A percentile compares a stretch with the other conserved stretches of the same genome.
Evolutionary conservation across 805 yeast species (phyloP).

Genomic region (Myxozyma sirexii): DNA sequence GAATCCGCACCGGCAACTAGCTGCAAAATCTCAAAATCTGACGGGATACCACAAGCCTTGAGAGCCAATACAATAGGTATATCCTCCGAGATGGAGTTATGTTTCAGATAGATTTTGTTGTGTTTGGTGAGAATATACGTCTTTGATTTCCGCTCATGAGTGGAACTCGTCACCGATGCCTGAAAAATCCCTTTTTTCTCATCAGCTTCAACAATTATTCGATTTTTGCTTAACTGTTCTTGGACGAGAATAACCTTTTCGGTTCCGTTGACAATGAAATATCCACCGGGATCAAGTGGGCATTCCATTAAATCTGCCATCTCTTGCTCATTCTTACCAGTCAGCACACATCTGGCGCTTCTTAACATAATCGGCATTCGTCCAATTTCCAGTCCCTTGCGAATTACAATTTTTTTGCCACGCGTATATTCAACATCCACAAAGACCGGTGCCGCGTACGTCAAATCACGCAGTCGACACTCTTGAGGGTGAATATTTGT

Average conservation of each 20-base stretch:
- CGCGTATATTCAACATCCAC: constrained; percentile 97
- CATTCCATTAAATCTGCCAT: constrained; percentile 93
- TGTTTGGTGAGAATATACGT: constrained; percentile 94
- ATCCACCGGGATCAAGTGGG: constrained; percentile 98
- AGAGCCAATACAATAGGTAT: constrained; percentile 89
- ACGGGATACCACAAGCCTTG: constrained; percentile 91
- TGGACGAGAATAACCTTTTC: constrained; percentile 96
- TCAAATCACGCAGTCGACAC: constrained; percentile 92
- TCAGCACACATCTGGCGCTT: constrained; percentile 85
- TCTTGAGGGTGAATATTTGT: constrained; percentile 73
- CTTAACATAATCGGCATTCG: constrained; percentile 99
- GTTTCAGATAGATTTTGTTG: constrained; percentile 85
- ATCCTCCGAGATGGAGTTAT: constrained; percentile 93
- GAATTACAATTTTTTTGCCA: constrained; percentile 88
- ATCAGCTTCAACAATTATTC: constrained; percentile 97
- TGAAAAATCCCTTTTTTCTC: constrained; percentile 92
- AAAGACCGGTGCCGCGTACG: constrained; percentile 93
- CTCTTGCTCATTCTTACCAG: constrained; percentile 71
- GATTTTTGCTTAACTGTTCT: constrained; percentile 93
- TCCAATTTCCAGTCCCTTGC: constrained; percentile 89
- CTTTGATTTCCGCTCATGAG: constrained; percentile 97
- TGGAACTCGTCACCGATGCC: constrained; percentile 96
- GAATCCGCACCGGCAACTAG: constrained; percentile 90
- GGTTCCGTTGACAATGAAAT: constrained; percentile 95
- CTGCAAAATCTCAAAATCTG: constrained; percentile 92